Evolutionary conservation across 2,329 filamentous ascomycete genomes (phyloP).

Genomic region (Fusarium cyanostomum): DNA sequence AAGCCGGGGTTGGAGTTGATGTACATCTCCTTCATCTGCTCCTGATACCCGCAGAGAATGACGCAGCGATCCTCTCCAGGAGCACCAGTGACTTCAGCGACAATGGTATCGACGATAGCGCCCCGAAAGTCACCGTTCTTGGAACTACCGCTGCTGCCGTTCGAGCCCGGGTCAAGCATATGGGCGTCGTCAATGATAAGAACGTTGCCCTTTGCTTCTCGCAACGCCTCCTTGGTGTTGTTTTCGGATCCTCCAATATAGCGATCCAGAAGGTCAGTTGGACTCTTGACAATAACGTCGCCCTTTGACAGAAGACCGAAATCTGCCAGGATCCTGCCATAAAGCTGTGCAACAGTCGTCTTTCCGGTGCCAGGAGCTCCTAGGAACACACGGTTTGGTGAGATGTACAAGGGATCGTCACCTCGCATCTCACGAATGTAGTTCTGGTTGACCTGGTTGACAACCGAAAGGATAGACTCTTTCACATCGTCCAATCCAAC

Average conservation of each 20-base stretch:
- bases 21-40: constrained; percentile 77
- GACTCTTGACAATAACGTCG: constrained; percentile 74
- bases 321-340: constrained; percentile 73
- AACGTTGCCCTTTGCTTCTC: constrained; percentile 73
- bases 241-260: constrained; percentile 73
- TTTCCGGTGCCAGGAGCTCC: constrained; percentile 79
- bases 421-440: constrained; percentile 72
- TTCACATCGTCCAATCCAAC: constrained; percentile 71
- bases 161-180: constrained; percentile 61
- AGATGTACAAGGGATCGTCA: constrained; percentile 64
- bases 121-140: constrained; percentile 60
- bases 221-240: constrained; percentile 75
- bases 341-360: constrained; percentile 76
- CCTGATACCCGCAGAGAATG: constrained; percentile 75
- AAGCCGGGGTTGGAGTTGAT: constrained; percentile 77
- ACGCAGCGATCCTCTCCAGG: constrained; percentile 79
- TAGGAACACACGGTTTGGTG: constrained; percentile 74
- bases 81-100: constrained; percentile 75
- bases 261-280: constrained; percentile 74
- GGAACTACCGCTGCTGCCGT: constrained; percentile 43
- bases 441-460: constrained; percentile 67
- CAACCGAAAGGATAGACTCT: constrained; percentile 52
- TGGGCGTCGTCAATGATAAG: constrained; percentile 84
- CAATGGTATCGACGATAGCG: constrained; percentile 78
- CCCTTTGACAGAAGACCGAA: constrained; percentile 64